Percentiles rank a stretch among this genome's conserved stretches.
phyloP scores from a whole-genome alignment of 495 filamentous ascomycete species.

The Neurospora cerealis region DNA sequence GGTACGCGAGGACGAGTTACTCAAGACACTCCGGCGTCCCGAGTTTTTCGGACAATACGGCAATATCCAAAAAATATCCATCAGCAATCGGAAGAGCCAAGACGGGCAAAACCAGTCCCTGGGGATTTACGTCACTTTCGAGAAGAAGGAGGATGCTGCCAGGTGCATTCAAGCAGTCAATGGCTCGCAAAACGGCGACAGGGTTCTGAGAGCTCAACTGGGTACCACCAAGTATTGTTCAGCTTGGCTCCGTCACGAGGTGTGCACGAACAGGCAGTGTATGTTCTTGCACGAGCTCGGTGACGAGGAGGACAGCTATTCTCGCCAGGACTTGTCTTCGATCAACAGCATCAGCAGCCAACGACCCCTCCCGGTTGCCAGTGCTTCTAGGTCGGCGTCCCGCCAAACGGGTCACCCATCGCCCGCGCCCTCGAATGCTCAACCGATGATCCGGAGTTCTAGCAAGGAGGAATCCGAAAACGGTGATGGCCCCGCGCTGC shows the following conservation, averaged over 20 bases:
- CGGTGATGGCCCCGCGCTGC: slow-evolving; percentile 75
- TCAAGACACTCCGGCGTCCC: slow-evolving; percentile 73
- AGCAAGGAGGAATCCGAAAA: slow-evolving; percentile 67
- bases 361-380: slow-evolving; percentile 42
- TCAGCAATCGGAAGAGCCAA: slow-evolving; percentile 82
- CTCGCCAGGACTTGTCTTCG: slow-evolving; percentile 88
- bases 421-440: slow-evolving; percentile 47
- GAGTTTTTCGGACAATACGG: slow-evolving; percentile 99
- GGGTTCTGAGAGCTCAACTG: slow-evolving; percentile 80
- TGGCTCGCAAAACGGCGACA: slow-evolving; percentile 80
- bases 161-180: slow-evolving; percentile 87
- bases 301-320: slow-evolving; percentile 94
- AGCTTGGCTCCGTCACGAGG: slow-evolving; percentile 86
- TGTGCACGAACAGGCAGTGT: slow-evolving; percentile 86
- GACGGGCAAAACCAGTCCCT: slow-evolving; percentile 65
- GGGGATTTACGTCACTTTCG: slow-evolving; percentile 95
- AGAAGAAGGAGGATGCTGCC: slow-evolving; percentile 75
- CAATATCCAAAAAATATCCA: slow-evolving; percentile 96
- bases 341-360: slow-evolving; percentile 83
- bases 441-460: slow-evolving; percentile 61
- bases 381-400: slow-evolving; percentile 39
- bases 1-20: slow-evolving; percentile 80
- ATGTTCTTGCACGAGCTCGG: slow-evolving; percentile 97
- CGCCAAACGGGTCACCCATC: slow-evolving; percentile 42
- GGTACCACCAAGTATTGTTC: slow-evolving; percentile 99